A percentile compares a stretch with the other conserved stretches of the same genome.
Conservation (phyloP, 2,329 filamentous ascomycete species). For the Penicillium sp. region DNA sequence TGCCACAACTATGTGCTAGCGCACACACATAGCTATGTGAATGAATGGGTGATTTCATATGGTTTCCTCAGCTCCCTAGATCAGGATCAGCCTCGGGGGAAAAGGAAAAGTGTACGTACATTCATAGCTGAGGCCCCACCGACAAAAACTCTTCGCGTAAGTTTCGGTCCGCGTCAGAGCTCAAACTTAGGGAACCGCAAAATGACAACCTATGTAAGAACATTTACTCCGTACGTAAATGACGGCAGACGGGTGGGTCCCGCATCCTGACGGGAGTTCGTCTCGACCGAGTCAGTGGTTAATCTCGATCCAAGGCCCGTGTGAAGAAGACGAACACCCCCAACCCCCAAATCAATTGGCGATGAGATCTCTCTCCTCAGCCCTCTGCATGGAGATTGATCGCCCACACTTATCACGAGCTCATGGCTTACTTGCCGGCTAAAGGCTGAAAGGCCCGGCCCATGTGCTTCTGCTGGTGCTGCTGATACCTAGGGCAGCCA, state of each 20-base stretch:
- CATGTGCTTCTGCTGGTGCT: neutral
- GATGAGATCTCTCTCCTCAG: neutral
- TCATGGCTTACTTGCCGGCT: neutral
- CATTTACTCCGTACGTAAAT: slow-evolving; percentile 7
- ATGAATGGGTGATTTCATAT: neutral
- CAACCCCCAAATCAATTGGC: slow-evolving; percentile 2
- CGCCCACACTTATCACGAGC: slow-evolving; percentile 18
- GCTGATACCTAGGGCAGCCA: neutral
- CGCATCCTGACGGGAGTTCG: slow-evolving; percentile 6
- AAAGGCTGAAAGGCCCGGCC: slow-evolving; percentile 10
- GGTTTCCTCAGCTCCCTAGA: neutral
- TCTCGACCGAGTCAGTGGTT: neutral
- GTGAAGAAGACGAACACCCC: slow-evolving; percentile 7
- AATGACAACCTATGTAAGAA: neutral
- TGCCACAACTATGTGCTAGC: neutral
- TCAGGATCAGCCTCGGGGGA: neutral
- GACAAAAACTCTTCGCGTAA: neutral
- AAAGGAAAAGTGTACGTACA: neutral
- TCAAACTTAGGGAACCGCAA: neutral
- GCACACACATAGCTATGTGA: neutral
- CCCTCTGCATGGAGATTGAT: slow-evolving; percentile 14
- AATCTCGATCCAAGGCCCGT: slow-evolving; percentile 7
- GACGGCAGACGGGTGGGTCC: slow-evolving; percentile 13
- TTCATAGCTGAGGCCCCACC: neutral
- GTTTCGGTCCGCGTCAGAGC: slow-evolving; percentile 7